These are phyloP conservation scores for Apiotrichum gracile DNA, from an alignment of 1,284 basidiomycete genomes.

Conservation along the genomic window DNA sequence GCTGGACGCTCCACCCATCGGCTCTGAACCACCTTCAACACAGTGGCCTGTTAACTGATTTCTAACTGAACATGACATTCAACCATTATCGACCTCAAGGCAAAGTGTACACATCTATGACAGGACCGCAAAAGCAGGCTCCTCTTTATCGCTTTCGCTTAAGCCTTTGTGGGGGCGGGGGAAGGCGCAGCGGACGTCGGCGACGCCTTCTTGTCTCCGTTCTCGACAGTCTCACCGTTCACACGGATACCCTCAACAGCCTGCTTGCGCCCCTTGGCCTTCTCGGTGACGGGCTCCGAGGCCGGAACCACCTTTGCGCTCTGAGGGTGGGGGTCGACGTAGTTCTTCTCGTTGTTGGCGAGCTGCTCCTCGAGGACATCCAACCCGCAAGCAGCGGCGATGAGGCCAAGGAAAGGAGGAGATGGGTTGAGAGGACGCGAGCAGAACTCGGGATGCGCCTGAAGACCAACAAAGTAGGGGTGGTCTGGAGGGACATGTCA, in stretches of 20 bases:
- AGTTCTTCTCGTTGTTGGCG: constrained; percentile 55
- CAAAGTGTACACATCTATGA: constrained; percentile 6
- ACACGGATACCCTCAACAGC: constrained; percentile 37
- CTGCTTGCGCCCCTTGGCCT: constrained; percentile 39
- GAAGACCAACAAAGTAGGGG: constrained; percentile 89
- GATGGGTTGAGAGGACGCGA: constrained; percentile 97
- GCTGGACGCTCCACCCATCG: too few species aligned
- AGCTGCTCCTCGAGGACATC: constrained; percentile 69
- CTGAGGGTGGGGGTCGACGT: constrained; percentile 53
- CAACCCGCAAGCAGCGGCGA: constrained; percentile 72
- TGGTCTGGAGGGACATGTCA: constrained; percentile 59
- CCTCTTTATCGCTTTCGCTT: neutral
- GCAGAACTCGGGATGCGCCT: constrained; percentile 98
- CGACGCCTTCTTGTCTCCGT: neutral
- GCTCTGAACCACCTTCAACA: too few species aligned
- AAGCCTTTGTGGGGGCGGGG: neutral
- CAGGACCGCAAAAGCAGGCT: neutral
- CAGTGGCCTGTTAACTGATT: neutral
- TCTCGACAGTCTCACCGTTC: constrained; percentile 5
- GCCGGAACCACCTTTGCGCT: constrained; percentile 44
- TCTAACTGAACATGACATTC: neutral
- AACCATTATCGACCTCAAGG: neutral
- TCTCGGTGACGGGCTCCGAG: constrained; percentile 37
- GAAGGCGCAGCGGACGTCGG: neutral
- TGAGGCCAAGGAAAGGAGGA: constrained; percentile 92